Conservation (phyloP, 345 rosid species). For the Euphorbia tirucalli region DNA sequence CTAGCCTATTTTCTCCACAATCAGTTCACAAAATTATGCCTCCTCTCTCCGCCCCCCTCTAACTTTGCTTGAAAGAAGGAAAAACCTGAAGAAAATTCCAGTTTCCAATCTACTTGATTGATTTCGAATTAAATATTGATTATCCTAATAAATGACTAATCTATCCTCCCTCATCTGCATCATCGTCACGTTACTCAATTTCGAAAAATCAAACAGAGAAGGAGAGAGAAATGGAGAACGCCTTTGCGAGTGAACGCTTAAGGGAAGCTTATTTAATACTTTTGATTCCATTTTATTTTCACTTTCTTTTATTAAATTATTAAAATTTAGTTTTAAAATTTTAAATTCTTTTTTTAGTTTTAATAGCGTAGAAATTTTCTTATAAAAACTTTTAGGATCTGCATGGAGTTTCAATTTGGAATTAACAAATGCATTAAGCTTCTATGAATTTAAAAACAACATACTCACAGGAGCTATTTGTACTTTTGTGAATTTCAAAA, state of each 20-base stretch:
- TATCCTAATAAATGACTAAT: not conserved
- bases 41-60: not conserved
- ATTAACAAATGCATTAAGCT: too few relatives aligned
- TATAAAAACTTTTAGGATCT: too few relatives aligned
- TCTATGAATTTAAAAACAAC: too few relatives aligned
- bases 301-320: too few relatives aligned
- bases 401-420: too few relatives aligned
- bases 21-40: not conserved
- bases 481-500: too few relatives aligned
- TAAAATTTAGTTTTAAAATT: too few relatives aligned
- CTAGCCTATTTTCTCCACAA: constrained; percentile 9
- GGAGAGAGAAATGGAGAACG: not conserved
- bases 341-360: too few relatives aligned
- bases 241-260: not conserved
- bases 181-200: not conserved
- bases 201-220: not conserved
- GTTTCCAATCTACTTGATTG: constrained; percentile 1
- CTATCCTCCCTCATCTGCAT: not conserved
- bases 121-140: not conserved
- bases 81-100: not conserved
- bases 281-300: too few relatives aligned
- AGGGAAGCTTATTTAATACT: too few relatives aligned
- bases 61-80: not conserved
- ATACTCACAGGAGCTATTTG: too few relatives aligned
- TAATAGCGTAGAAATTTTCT: too few relatives aligned